Conservation (phyloP, 768 basidiomycete species). For the Hydnum rufescens region DNA sequence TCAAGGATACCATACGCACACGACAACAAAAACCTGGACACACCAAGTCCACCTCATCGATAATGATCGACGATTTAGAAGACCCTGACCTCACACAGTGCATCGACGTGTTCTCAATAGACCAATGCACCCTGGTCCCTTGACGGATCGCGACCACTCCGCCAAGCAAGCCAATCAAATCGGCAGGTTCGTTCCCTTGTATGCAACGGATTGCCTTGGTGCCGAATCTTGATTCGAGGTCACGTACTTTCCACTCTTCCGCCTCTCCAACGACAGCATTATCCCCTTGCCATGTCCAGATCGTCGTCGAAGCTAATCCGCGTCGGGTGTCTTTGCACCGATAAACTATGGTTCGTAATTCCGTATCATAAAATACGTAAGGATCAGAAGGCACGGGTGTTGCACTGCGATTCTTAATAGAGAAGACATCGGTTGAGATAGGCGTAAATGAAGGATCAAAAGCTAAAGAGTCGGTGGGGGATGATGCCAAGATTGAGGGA, state of each 20-base stretch:
- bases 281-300: slow-evolving; percentile 65
- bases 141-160: slow-evolving; percentile 57
- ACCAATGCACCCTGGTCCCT: slow-evolving; percentile 60
- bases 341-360: slow-evolving; percentile 48
- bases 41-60: slow-evolving; percentile 61
- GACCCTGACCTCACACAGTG: slow-evolving; percentile 36
- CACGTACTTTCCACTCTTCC: slow-evolving; percentile 47
- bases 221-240: slow-evolving; percentile 54
- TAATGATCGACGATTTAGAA: slow-evolving; percentile 28
- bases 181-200: slow-evolving; percentile 44
- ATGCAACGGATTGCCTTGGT: slow-evolving; percentile 24
- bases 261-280: slow-evolving; percentile 30
- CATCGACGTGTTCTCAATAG: slow-evolving; percentile 64
- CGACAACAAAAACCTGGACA: slow-evolving; percentile 14
- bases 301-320: slow-evolving; percentile 43
- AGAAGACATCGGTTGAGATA: slow-evolving; percentile 57
- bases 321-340: slow-evolving; percentile 43
- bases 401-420: slow-evolving; percentile 32
- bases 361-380: slow-evolving; percentile 52
- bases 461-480: not conserved
- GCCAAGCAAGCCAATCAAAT: slow-evolving; percentile 44
- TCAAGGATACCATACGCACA: not conserved
- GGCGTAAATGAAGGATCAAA: slow-evolving; percentile 23
- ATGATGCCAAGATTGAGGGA: not conserved
- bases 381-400: slow-evolving; percentile 26